These are phyloP conservation scores for Flagelloscypha sp. DNA, from an alignment of 768 basidiomycete species.

Conservation along the genomic window DNA sequence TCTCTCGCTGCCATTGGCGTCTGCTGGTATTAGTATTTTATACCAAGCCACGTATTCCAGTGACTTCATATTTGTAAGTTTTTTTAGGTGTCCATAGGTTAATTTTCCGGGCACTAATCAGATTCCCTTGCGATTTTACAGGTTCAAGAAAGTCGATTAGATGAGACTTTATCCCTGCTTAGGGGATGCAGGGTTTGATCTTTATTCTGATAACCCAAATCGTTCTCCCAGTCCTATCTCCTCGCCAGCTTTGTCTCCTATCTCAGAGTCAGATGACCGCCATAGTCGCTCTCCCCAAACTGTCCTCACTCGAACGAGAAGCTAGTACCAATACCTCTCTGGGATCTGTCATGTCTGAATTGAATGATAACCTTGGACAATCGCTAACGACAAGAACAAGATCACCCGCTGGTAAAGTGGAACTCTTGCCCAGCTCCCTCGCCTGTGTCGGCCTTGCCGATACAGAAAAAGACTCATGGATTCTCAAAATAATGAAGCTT, in stretches of 20 bases:
- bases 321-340: constrained; percentile 26
- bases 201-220: constrained; percentile 45
- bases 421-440: too few relatives aligned
- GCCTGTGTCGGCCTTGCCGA: constrained; percentile 71
- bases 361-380: constrained; percentile 5
- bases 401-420: too few relatives aligned
- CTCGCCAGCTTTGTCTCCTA: constrained; percentile 24
- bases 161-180: constrained; percentile 55
- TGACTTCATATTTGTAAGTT: constrained; percentile 71
- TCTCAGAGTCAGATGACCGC: constrained; percentile 9
- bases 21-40: constrained; percentile 71
- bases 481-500: constrained; percentile 68
- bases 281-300: constrained; percentile 18
- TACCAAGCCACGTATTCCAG: constrained; percentile 80
- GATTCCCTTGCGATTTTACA: constrained; percentile 15
- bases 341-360: too few relatives aligned
- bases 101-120: constrained; percentile 9
- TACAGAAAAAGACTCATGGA: constrained; percentile 63
- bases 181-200: constrained; percentile 54
- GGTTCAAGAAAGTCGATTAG: constrained; percentile 61
- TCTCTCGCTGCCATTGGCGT: constrained; percentile 67
- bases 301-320: constrained; percentile 41
- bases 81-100: not conserved
- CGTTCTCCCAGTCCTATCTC: constrained; percentile 20
- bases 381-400: too few relatives aligned